Evolutionary conservation across 495 filamentous ascomycete species (phyloP).

Genomic region (Talaromyces nanjingensis): DNA sequence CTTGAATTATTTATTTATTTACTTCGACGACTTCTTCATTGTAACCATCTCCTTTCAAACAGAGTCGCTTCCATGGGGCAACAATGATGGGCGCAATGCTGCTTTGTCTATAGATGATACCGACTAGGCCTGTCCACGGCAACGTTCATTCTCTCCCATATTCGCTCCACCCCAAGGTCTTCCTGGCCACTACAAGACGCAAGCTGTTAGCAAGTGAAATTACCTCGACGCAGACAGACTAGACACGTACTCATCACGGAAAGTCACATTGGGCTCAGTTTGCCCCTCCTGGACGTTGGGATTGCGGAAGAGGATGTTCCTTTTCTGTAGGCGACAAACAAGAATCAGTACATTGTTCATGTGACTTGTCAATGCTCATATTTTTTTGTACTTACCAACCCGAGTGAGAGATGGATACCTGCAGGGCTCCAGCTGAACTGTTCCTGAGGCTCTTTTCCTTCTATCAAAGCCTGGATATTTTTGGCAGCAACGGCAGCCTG

Average conservation of each 20-base stretch:
- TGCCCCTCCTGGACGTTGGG: constrained; percentile 35
- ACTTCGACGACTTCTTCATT: not conserved
- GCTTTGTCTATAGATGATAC: constrained; percentile 25
- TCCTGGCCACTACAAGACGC: constrained; percentile 28
- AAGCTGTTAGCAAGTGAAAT: constrained; percentile 12
- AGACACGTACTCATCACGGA: constrained; percentile 37
- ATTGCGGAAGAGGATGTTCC: constrained; percentile 44
- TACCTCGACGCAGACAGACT: not conserved
- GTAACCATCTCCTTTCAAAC: not conserved
- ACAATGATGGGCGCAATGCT: not conserved
- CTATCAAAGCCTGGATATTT: constrained; percentile 47
- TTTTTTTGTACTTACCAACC: constrained; percentile 32
- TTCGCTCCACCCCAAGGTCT: constrained; percentile 43
- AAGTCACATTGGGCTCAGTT: constrained; percentile 36
- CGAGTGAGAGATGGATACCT: constrained; percentile 44
- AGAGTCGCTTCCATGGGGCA: not conserved
- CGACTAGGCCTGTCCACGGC: constrained; percentile 22
- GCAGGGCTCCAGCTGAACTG: constrained; percentile 27
- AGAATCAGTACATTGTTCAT: not conserved
- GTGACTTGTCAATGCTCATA: not conserved
- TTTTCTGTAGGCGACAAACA: constrained; percentile 24
- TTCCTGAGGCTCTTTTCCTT: constrained; percentile 22
- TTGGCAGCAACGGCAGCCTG: constrained; percentile 46
- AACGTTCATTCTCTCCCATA: constrained; percentile 37
- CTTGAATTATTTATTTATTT: not conserved